Conservation (phyloP, 2,329 filamentous ascomycete genomes). For the Fusarium sp. region DNA sequence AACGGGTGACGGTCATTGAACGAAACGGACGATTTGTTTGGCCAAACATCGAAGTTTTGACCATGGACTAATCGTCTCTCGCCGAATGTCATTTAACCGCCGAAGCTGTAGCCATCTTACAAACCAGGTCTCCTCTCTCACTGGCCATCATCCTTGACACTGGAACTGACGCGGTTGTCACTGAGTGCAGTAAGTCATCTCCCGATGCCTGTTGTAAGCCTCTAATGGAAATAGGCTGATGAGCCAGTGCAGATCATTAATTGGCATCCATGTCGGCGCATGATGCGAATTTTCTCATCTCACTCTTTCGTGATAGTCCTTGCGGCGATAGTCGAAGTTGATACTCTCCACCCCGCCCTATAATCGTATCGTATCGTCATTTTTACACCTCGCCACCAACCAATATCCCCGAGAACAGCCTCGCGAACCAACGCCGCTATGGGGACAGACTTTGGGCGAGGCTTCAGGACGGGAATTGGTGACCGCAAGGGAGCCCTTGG, state of each 20-base stretch:
- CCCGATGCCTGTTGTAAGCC: slow-evolving; percentile 12
- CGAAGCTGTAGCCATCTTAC: slow-evolving; percentile 19
- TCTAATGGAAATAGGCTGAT: slow-evolving; percentile 27
- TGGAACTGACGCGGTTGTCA: slow-evolving; percentile 16
- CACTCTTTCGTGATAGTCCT: slow-evolving; percentile 40
- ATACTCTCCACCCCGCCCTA: slow-evolving; percentile 33
- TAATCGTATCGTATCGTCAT: slow-evolving; percentile 17
- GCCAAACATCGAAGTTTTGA: slow-evolving; percentile 9
- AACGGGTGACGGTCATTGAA: slow-evolving; percentile 33
- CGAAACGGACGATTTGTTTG: slow-evolving; percentile 20
- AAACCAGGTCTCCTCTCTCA: slow-evolving; percentile 27
- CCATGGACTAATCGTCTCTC: slow-evolving; percentile 31
- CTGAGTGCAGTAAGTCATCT: slow-evolving; percentile 15
- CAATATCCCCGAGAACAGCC: slow-evolving; percentile 20
- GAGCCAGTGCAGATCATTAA: slow-evolving; percentile 3
- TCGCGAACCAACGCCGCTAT: slow-evolving; percentile 39
- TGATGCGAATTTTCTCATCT: slow-evolving; percentile 42
- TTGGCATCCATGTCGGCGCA: slow-evolving; percentile 24
- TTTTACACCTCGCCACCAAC: slow-evolving; percentile 28
- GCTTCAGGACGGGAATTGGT: slow-evolving; percentile 33
- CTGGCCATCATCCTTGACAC: slow-evolving; percentile 22
- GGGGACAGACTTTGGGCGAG: slow-evolving; percentile 40
- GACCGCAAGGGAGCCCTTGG: slow-evolving; percentile 39
- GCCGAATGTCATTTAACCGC: slow-evolving; percentile 20
- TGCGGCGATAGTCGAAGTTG: slow-evolving; percentile 39